Evolutionary conservation across 495 filamentous ascomycete species (phyloP).

Genomic region (Thozetella sp.): DNA sequence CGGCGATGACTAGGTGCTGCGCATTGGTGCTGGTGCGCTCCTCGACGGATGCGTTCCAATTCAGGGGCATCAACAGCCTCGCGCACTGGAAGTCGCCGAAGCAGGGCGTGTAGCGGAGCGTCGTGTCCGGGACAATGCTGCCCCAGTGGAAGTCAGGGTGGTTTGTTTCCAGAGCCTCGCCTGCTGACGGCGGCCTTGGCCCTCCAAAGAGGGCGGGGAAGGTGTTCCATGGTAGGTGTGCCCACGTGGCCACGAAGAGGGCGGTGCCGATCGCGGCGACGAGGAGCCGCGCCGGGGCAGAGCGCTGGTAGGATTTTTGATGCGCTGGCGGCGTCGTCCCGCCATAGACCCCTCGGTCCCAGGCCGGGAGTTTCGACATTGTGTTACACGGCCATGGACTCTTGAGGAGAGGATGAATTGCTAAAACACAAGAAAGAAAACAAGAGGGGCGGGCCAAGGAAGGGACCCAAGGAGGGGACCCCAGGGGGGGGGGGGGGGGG

Average conservation of each 20-base stretch:
- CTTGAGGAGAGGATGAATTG: neutral
- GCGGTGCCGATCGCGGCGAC: too few species aligned
- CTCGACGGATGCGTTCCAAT: constrained; percentile 1
- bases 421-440: too few species aligned
- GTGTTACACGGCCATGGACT: neutral
- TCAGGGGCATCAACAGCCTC: neutral
- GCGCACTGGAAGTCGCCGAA: constrained; percentile 1
- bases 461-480: too few species aligned
- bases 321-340: too few species aligned
- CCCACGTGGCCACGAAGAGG: neutral
- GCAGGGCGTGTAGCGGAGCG: neutral
- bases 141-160: neutral
- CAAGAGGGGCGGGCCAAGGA: too few species aligned
- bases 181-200: neutral
- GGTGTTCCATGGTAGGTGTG: neutral
- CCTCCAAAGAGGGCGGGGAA: neutral
- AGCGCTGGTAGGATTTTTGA: too few species aligned
- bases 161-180: neutral
- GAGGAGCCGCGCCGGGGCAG: too few species aligned
- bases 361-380: neutral
- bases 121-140: neutral
- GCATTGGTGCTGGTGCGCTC: neutral
- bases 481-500: too few species aligned
- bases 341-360: too few species aligned
- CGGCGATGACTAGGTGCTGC: neutral